Base-by-base conservation (phyloP, 257 asterid species). In the Rehmannia glutinosa region DNA sequence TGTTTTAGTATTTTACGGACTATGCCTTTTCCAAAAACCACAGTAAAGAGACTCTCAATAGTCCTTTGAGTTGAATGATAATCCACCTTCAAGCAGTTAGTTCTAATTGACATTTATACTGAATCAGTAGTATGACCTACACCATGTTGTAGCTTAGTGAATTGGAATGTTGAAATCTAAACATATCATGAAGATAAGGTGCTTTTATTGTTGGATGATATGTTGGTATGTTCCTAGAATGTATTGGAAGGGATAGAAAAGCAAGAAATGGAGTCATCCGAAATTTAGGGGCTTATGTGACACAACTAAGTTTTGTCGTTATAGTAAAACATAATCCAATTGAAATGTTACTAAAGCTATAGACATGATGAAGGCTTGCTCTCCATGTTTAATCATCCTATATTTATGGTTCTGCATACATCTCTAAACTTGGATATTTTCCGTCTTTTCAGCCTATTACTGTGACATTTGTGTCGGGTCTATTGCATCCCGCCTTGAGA, bases 381-480 rank as follows among this genome's bases (percentile, higher is more conserved):
- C 53, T 69, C 17, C 13, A 41, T 42, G 25, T 43, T 51, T 42
- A 1, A 16, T 6, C n/a, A 39, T 51, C 33, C n/a, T 55, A 23
- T 50, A 30, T 50, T 15, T 60, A 38, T 51, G 46, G 45, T 12
- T 46, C 32, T 25, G 27, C 21, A 3, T 25, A 38, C 51, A 28
- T 70, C 20, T 70, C 56, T 74, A 36, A 71, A 49, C 61, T 47
- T 41, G 5, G 19, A 20, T 21, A 16, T 69, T 36, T n/a, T 69
- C 53, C 51, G 41, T 56, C 30, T 67, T 46, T 62, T 67, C 96
- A 92, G 98, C 98, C 66, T 92, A 92, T 71, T 90, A 84, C 74
- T 84, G 92, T 71, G 98, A 92, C 80, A 87, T 90, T 30, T 92
- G 97, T 78, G 97, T 90, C 50, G 98, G 98, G 60, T 84, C 96